These are phyloP conservation scores for Trichoderma citrinoviride DNA, from an alignment of 2,329 filamentous ascomycete species.

Conservation along the genomic window DNA sequence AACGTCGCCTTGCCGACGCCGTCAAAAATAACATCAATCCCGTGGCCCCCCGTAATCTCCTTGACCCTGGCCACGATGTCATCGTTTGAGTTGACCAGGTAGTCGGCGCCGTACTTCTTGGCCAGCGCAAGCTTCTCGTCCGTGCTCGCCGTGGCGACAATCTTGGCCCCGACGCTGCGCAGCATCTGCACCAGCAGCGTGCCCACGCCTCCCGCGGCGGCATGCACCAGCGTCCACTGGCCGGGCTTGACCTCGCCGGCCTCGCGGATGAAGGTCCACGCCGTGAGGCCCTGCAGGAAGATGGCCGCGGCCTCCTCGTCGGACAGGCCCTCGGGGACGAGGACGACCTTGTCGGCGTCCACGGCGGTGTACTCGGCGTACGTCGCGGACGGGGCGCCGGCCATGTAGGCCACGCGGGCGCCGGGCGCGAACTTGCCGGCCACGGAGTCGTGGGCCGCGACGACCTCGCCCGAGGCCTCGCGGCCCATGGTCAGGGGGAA, in stretches of 20 bases:
- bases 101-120: constrained; percentile 66
- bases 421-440: constrained; percentile 57
- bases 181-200: constrained; percentile 74
- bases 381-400: constrained; percentile 34
- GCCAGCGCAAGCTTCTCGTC: constrained; percentile 70
- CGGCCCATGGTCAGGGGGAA: constrained; percentile 76
- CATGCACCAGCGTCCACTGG: constrained; percentile 81
- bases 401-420: constrained; percentile 70
- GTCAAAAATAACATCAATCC: constrained; percentile 78
- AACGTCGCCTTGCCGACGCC: constrained; percentile 84
- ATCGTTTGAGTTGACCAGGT: constrained; percentile 67
- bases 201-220: constrained; percentile 80
- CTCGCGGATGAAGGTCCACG: constrained; percentile 74
- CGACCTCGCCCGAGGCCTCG: constrained; percentile 72
- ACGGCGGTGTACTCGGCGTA: constrained; percentile 59
- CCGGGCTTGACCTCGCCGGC: constrained; percentile 71
- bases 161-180: constrained; percentile 66
- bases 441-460: constrained; percentile 54
- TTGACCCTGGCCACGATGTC: constrained; percentile 58
- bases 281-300: constrained; percentile 79
- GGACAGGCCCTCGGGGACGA: constrained; percentile 61
- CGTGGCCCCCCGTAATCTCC: constrained; percentile 69
- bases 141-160: constrained; percentile 76
- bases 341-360: constrained; percentile 53
- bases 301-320: constrained; percentile 65